A percentile compares a stretch with the other conserved stretches of the same genome.
Conservation (phyloP, 2,329 filamentous ascomycete species). For the Calonectria crousiana region DNA sequence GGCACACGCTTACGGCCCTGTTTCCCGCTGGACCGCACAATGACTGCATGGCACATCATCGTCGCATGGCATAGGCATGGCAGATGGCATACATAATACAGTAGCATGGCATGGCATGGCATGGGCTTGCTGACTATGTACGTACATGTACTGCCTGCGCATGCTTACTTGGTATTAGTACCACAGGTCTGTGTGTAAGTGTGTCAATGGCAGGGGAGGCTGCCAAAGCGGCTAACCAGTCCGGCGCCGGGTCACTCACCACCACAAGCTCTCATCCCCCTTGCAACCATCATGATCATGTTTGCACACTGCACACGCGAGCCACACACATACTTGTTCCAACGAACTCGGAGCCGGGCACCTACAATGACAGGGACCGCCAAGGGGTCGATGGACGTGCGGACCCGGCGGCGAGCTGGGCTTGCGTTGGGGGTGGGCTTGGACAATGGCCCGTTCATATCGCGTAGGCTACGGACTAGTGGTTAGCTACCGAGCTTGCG, state of each 20-base stretch:
- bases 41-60: constrained; percentile 15
- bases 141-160: neutral
- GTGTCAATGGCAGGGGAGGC: constrained; percentile 10
- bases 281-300: constrained; percentile 16
- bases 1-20: constrained; percentile 1
- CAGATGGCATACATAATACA: constrained; percentile 10
- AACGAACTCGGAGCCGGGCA: constrained; percentile 8
- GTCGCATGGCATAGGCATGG: constrained; percentile 16
- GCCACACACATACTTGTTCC: neutral
- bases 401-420: constrained; percentile 31
- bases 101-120: constrained; percentile 17
- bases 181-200: neutral
- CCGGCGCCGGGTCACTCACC: constrained; percentile 15
- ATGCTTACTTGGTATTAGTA: constrained; percentile 1
- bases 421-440: constrained; percentile 38
- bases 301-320: constrained; percentile 1
- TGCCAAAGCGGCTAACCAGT: constrained; percentile 6
- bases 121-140: neutral
- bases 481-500: constrained; percentile 45
- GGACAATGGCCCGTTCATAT: constrained; percentile 40
- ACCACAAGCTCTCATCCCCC: constrained; percentile 9
- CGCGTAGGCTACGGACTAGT: constrained; percentile 36
- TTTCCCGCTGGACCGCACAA: constrained; percentile 6
- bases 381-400: constrained; percentile 20
- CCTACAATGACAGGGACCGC: neutral